phyloP scores from a whole-genome alignment of 495 filamentous ascomycete genomes.

The Aspergillus baeticus region DNA sequence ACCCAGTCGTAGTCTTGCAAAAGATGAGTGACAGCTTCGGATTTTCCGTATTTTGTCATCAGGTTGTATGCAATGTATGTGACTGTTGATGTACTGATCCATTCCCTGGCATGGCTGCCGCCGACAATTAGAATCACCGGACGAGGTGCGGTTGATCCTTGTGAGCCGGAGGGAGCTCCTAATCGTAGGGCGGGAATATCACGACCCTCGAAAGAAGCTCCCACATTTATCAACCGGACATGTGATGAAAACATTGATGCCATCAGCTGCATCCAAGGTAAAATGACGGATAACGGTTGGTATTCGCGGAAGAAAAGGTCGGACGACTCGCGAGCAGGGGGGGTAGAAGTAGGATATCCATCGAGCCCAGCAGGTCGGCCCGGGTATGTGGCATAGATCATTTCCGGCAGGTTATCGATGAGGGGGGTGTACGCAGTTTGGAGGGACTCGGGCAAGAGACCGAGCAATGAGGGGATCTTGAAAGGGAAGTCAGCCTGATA shows the following conservation, averaged over 20 bases:
- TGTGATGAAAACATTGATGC: conserved; percentile 84
- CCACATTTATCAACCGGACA: conserved; percentile 70
- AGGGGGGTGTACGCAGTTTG: conserved; percentile 70
- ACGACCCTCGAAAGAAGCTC: conserved; percentile 79
- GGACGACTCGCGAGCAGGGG: conserved; percentile 32
- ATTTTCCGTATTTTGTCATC: conserved; percentile 75
- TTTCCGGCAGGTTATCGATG: conserved; percentile 78
- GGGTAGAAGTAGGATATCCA: conserved; percentile 28
- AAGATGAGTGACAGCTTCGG: conserved; percentile 64
- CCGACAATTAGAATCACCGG: conserved; percentile 83
- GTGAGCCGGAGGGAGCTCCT: conserved; percentile 56
- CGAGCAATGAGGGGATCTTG: conserved; percentile 75
- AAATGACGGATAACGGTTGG: conserved; percentile 75
- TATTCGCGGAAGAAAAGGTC: conserved; percentile 83
- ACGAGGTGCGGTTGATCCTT: conserved; percentile 43
- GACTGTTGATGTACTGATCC: conserved; percentile 93
- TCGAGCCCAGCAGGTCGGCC: conserved; percentile 27
- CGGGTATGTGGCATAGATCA: conserved; percentile 77
- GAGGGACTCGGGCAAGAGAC: conserved; percentile 72
- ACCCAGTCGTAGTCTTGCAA: conserved; percentile 81
- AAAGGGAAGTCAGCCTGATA: not conserved
- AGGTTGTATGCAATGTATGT: conserved; percentile 88
- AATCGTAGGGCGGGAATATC: conserved; percentile 80
- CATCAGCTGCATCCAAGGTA: conserved; percentile 86
- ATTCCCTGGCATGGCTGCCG: conserved; percentile 89